Base-by-base conservation (phyloP, 495 filamentous ascomycete species). In the Penicillium flavigenum region DNA sequence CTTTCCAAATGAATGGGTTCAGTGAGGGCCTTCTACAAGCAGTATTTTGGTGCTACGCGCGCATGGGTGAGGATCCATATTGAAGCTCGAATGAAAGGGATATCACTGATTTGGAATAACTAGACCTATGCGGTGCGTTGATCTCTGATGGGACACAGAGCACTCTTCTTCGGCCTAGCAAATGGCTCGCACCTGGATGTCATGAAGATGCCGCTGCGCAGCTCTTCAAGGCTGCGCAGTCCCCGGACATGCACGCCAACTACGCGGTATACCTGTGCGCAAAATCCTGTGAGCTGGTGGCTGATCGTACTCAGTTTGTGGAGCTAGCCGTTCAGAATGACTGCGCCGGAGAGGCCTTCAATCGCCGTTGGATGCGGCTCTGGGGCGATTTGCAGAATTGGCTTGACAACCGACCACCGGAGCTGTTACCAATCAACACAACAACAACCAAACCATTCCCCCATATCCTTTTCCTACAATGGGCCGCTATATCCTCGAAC, bases 11-110 rank as follows among this genome's bases (percentile, higher is more conserved):
- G 19, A 62, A 76, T 54, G 76, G 76, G 0, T 77, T 79, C 51
- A 71, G 72, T 41, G 59, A 63, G 6, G 75, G 74, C 3, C 51
- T 77, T 26, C 36, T 71, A 48, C 76, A 75, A 47, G 78, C 76
- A 14, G 62, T 79, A 0, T 81, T 81, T 42, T 81, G 78, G 78
- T 81, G 77, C 48, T 79, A 76, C 59, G 76, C 74, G 22, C 61
- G 77, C 27, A 81, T 81, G 74, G 76, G 70, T 74, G 24, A 59
- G 65, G 42, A 17, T 56, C n/a, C 32, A 38, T 53, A 32, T 22
- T 27, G 42, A 20, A 17, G 32, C 34, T 5, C 19, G n/a, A 16
- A n/a, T n/a, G 24, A 27, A 0, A 27, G 14, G 47, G 6, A 4
- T 14, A 47, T 46, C 26, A 60, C 45, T 29, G 51, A 19, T 26